Conservation (phyloP, 441 rosid species). For the Eutrema salsugineum region DNA sequence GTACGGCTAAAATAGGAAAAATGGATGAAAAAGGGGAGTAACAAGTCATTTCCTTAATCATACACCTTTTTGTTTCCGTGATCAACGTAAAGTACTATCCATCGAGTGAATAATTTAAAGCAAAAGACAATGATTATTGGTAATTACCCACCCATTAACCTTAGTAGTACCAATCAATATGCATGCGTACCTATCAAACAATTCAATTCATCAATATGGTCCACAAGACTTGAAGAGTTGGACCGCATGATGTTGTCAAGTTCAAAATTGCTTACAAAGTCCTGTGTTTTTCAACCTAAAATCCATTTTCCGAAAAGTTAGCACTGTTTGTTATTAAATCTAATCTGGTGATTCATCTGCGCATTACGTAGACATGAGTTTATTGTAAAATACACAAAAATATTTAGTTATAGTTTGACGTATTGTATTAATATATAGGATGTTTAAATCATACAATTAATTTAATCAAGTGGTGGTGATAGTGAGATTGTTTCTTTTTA, state of each 20-base stretch:
- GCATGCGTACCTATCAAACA: constrained; percentile 9
- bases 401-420: no score
- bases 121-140: constrained; percentile 9
- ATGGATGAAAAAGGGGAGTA: not conserved
- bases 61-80: constrained; percentile 11
- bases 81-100: constrained; percentile 9
- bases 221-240: constrained; percentile 33
- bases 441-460: no score
- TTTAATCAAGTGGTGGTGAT: no score
- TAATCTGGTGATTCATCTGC: no score
- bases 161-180: not conserved
- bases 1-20: not conserved
- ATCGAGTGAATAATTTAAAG: constrained; percentile 6
- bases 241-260: constrained; percentile 21
- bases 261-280: constrained; percentile 26
- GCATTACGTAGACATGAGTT: no score
- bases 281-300: constrained; percentile 23
- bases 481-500: no score
- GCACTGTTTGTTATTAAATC: not conserved
- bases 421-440: no score
- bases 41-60: not conserved
- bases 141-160: constrained; percentile 19
- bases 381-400: no score
- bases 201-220: constrained; percentile 15
- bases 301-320: constrained; percentile 20